These are phyloP conservation scores for Mrakiaceae sp. DNA, from an alignment of 1,284 basidiomycete genomes.

Conservation along the genomic window DNA sequence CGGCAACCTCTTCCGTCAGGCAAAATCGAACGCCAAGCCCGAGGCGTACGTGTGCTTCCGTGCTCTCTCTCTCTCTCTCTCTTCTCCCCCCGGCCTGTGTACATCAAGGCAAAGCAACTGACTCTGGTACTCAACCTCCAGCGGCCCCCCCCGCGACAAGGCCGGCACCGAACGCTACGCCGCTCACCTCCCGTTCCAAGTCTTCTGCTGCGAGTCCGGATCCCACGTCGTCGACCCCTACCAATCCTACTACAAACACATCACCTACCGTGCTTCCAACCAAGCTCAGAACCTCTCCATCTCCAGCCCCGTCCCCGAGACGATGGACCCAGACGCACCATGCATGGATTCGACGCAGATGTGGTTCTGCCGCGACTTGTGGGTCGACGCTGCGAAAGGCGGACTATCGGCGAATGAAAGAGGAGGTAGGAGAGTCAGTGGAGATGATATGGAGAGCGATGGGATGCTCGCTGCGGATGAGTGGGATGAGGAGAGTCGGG, in stretches of 20 bases:
- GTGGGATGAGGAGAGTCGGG: conserved; percentile 12
- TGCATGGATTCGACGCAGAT: conserved; percentile 89
- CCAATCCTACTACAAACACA: conserved; percentile 82
- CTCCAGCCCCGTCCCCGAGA: conserved; percentile 44
- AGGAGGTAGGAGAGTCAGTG: conserved; percentile 22
- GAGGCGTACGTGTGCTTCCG: conserved; percentile 41
- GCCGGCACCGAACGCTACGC: conserved; percentile 69
- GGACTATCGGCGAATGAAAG: conserved; percentile 41
- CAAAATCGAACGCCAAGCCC: conserved; percentile 80
- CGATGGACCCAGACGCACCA: conserved; percentile 59
- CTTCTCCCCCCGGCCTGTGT: too few relatives aligned
- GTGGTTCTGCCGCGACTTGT: conserved; percentile 90
- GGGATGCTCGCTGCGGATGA: conserved; percentile 2
- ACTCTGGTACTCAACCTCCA: background rate
- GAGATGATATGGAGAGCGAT: conserved; percentile 9
- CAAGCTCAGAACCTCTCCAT: conserved; percentile 66
- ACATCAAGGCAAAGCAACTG: too few relatives aligned
- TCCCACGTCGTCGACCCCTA: conserved; percentile 87
- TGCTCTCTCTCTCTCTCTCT: background rate
- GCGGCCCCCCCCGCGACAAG: conserved; percentile 71
- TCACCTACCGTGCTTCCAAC: conserved; percentile 65
- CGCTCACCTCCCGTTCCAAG: conserved; percentile 86
- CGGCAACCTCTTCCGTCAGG: conserved; percentile 89
- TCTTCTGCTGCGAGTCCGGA: conserved; percentile 92
- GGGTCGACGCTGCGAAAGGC: conserved; percentile 68